phyloP scores from a whole-genome alignment of 2,329 filamentous ascomycete genomes.

The Aspergillus felis region DNA sequence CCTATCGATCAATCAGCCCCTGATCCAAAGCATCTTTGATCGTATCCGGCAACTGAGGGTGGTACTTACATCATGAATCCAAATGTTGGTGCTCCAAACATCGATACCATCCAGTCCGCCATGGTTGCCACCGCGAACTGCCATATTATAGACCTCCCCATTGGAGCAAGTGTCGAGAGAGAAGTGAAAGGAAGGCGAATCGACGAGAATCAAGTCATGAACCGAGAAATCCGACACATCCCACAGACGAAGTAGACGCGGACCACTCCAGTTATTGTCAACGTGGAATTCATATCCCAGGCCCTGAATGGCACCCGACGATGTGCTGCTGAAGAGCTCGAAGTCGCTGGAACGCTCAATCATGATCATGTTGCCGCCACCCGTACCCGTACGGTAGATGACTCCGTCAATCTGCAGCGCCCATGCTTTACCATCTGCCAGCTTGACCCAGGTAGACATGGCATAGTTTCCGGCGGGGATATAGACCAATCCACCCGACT shows the following conservation, averaged over 20 bases:
- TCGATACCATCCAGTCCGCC: constrained; percentile 57
- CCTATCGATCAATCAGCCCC: constrained; percentile 13
- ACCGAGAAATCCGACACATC: constrained; percentile 47
- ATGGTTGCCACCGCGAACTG: constrained; percentile 49
- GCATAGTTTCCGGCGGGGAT: constrained; percentile 50
- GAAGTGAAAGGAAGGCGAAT: constrained; percentile 51
- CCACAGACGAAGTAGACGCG: constrained; percentile 46
- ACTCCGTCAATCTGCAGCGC: constrained; percentile 52
- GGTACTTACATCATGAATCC: constrained; percentile 50
- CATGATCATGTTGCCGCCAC: constrained; percentile 52
- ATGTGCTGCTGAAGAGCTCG: constrained; percentile 52
- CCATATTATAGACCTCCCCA: constrained; percentile 55
- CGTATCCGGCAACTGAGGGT: neutral
- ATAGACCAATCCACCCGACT: constrained; percentile 48
- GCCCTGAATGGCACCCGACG: constrained; percentile 51
- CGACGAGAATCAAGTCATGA: constrained; percentile 48
- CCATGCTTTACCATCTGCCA: constrained; percentile 47
- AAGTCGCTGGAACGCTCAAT: constrained; percentile 50
- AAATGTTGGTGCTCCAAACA: constrained; percentile 53
- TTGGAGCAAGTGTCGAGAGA: constrained; percentile 48
- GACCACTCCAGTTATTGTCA: constrained; percentile 37
- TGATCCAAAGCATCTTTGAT: neutral
- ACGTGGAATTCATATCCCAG: constrained; percentile 49
- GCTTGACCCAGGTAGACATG: constrained; percentile 47
- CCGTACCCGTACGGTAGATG: constrained; percentile 50